These are phyloP conservation scores for Clonostachys byssicola DNA, from an alignment of 2,329 filamentous ascomycete genomes.

Conservation along the genomic window DNA sequence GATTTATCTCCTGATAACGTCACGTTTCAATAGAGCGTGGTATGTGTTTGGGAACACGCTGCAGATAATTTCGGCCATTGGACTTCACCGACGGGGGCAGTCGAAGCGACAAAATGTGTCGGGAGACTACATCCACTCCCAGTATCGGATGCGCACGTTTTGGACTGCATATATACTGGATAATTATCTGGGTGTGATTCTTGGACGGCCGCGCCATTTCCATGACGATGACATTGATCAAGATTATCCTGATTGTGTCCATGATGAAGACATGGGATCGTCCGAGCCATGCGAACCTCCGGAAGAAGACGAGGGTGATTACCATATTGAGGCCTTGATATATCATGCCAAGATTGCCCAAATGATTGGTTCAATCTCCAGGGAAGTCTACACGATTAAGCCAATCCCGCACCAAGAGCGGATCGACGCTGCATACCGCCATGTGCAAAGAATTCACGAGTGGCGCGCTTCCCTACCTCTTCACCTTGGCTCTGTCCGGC, in stretches of 20 bases:
- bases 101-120: conserved; percentile 8
- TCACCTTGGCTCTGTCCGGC: conserved; percentile 34
- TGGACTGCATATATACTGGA: conserved; percentile 64
- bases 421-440: conserved; percentile 25
- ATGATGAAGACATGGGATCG: conserved; percentile 51
- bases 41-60: conserved; percentile 35
- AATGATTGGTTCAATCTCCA: conserved; percentile 31
- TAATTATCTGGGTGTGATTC: conserved; percentile 58
- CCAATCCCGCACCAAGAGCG: conserved; percentile 24
- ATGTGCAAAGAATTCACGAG: conserved; percentile 28
- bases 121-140: conserved; percentile 24
- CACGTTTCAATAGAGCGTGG: conserved; percentile 43
- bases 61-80: conserved; percentile 28
- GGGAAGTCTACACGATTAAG: conserved; percentile 31
- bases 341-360: conserved; percentile 36
- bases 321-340: conserved; percentile 42
- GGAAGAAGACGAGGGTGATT: conserved; percentile 26
- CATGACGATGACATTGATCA: conserved; percentile 65
- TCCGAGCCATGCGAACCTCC: conserved; percentile 23
- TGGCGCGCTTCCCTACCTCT: conserved; percentile 35
- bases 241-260: conserved; percentile 47
- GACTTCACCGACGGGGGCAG: conserved; percentile 34
- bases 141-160: conserved; percentile 43
- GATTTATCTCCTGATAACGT: conserved; percentile 36
- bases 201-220: conserved; percentile 57